Evolutionary conservation across 345 rosid genomes (phyloP), one percentile per base, ranked within the genome.

Genomic region (Salix suchowensis): DNA sequence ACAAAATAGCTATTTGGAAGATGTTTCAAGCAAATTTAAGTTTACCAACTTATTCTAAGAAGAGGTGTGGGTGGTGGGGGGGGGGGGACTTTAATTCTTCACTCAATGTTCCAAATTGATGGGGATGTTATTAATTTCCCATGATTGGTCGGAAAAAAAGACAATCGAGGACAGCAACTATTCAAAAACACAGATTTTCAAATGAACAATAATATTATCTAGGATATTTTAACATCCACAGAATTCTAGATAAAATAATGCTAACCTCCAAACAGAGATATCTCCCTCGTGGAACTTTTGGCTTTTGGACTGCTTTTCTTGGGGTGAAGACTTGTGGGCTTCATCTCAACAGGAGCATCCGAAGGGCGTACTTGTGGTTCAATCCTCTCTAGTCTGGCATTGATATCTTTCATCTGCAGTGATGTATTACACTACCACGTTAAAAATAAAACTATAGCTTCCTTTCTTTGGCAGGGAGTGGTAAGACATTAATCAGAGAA

Each of bases 271-370:
- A 96, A 96, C 60, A 91, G 89, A 78, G 99, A 93, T 71, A 76
- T 82, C 79, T 94, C 99, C 84, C 97, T 89, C 0, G 95, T 82
- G 44, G 93, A 79, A 85, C 84, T 86, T 87, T 89, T 94, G 50
- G 95, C 89, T 84, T 83, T 93, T 74, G 99, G 98, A 85, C 98
- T 94, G 76, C 90, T 92, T 85, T 84, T 94, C 86, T 92, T 96
- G 77, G 89, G 77, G 78, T 91, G 87, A 77, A 82, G 76, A 82
- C 60, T 87, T 34, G 79, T 80, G 67, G 92, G 84, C 87, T 90
- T 92, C 77, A 88, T 81, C 80, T 92, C 99, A 74, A 72, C 89
- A 68, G 84, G 76, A 74, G 78, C 84, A 77, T 93, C 98, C 50
- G 92, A 85, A 76, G 97, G 79, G 65, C 85, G 91, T 72, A 82